Evolutionary conservation across 2,329 filamentous ascomycete species (phyloP).

Genomic region (Beauveria sp.): DNA sequence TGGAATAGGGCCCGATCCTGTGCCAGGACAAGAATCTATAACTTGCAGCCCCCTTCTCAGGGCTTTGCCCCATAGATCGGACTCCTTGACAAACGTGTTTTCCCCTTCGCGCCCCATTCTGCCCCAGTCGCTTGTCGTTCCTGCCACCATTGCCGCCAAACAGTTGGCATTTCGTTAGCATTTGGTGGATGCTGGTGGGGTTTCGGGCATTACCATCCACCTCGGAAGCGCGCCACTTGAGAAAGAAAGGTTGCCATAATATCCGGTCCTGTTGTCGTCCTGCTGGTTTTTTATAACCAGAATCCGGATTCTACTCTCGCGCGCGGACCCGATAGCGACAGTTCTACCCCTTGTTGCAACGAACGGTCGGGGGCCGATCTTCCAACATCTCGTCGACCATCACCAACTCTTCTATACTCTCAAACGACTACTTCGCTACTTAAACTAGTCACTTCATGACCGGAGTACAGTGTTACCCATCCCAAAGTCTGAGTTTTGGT

Average conservation of each 20-base stretch:
- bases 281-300: background rate
- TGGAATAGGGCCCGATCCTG: background rate
- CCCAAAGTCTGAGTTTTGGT: background rate
- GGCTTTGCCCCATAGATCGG: conserved; percentile 5
- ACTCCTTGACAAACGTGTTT: background rate
- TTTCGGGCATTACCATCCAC: conserved; percentile 3
- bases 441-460: background rate
- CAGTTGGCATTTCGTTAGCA: background rate
- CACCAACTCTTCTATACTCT: background rate
- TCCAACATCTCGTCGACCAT: background rate
- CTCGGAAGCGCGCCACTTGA: conserved; percentile 4
- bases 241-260: background rate
- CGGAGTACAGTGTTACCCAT: background rate
- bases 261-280: background rate
- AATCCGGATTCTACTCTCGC: background rate
- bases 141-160: background rate
- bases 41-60: background rate
- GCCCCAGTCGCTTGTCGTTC: conserved; percentile 3
- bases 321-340: background rate
- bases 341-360: background rate
- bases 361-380: background rate
- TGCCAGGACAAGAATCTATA: background rate
- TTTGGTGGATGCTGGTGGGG: conserved; percentile 8
- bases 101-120: background rate
- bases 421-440: background rate